Evolutionary conservation across 805 yeast genomes (phyloP), one percentile per base, ranked within the genome.

Genomic region (Teunomyces lycoperdinae): DNA sequence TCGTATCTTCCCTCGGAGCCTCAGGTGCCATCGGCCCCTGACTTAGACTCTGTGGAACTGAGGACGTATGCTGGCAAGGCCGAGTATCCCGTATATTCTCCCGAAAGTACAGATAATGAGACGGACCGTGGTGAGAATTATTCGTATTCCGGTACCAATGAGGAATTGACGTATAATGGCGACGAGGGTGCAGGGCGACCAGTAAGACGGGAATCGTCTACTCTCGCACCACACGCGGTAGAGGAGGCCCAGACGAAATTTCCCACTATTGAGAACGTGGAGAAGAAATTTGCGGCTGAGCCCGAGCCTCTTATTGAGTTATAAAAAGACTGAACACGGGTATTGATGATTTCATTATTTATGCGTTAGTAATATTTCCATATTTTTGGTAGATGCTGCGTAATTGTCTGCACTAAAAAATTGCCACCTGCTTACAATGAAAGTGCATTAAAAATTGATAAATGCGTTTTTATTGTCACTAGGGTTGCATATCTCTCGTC

Each of bases 241-340:
- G 57, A 53, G 34, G 45, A 35, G 13, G 57, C 57, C 10, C 42
- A 34, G 16, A 44, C 47, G 11, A 38, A 46, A 14, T 52, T 56
- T 27, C 60, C 58, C 11, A 39, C 56, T 34, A 41, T 62, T 13
- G 60, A 55, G n/a, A 29, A 26, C n/a, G 45, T 46, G 17, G 51
- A 52, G n/a, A 40, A 35, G 30, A 56, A 51, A 48, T 54, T 9
- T 45, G 48, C 45, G 36, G 49, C 61, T 10, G 76, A 70, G 51
- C 75, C 75, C 6, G 74, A 68, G 50, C 72, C 74, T 13, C 64
- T 73, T 46, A 73, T 73, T 47, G 77, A 73, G 50, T 53, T 73
- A 36, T 71, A 57, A 29, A 20, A 20, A 3, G 6, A 20, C 24
- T 3, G 24, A 20, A 20, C 24, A 20, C 24, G 6, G 24, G 6